Evolutionary conservation across 495 filamentous ascomycete genomes (phyloP).

Genomic region (Neurospora tetraspora): DNA sequence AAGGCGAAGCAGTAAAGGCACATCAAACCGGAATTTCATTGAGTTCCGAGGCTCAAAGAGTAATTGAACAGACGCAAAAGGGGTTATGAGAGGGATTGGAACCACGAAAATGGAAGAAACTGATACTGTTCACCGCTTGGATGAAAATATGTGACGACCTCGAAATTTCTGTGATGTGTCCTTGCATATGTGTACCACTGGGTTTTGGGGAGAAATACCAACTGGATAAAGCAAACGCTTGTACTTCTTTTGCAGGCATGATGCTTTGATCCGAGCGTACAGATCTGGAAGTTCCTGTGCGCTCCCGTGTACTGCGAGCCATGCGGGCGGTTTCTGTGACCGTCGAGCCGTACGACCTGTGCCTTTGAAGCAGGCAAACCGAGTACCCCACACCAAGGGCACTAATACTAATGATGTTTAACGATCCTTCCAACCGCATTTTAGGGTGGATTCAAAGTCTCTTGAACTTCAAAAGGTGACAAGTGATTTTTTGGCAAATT

Average conservation of each 20-base stretch:
- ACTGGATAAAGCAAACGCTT: not conserved
- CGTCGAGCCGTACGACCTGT: not conserved
- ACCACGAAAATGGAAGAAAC: not conserved
- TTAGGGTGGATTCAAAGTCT: not conserved
- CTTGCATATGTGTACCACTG: not conserved
- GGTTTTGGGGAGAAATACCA: not conserved
- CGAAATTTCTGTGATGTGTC: not conserved
- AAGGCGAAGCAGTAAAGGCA: not conserved
- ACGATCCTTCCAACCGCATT: not conserved
- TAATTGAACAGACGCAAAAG: not conserved
- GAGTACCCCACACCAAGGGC: not conserved
- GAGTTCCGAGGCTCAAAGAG: not conserved
- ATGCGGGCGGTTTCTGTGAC: not conserved
- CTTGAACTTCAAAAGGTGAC: not conserved
- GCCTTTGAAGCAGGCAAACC: not conserved
- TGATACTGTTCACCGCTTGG: not conserved
- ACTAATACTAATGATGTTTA: not conserved
- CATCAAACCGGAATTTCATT: not conserved
- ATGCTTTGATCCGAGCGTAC: not conserved
- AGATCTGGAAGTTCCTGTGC: not conserved
- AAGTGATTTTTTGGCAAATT: not conserved
- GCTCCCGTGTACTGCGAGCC: not conserved
- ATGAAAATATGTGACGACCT: not conserved
- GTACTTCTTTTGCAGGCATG: not conserved
- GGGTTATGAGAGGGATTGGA: not conserved